These are phyloP conservation scores for Xylaria bambusicola DNA, from an alignment of 495 filamentous ascomycete species.

Conservation along the genomic window DNA sequence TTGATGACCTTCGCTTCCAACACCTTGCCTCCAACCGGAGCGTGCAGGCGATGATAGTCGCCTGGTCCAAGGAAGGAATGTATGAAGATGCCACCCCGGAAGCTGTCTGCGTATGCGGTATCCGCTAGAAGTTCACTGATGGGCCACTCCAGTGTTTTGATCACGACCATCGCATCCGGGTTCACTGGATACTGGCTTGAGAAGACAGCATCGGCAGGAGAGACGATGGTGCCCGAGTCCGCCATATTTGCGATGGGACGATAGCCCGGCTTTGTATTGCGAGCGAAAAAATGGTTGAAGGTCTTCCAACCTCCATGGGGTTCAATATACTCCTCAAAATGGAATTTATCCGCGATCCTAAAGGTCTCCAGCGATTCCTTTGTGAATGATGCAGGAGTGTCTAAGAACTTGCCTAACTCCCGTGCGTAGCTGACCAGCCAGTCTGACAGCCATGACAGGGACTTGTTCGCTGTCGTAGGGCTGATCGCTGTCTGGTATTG, in stretches of 20 bases:
- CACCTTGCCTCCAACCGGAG: conserved; percentile 43
- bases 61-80: conserved; percentile 45
- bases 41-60: conserved; percentile 54
- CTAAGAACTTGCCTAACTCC: conserved; percentile 33
- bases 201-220: conserved; percentile 44
- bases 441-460: conserved; percentile 29
- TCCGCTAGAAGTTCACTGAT: conserved; percentile 41
- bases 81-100: conserved; percentile 43
- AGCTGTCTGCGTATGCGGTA: conserved; percentile 31
- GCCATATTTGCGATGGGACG: conserved; percentile 41
- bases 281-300: conserved; percentile 52
- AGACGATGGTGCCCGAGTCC: conserved; percentile 37
- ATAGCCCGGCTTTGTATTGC: conserved; percentile 37
- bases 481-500: conserved; percentile 24
- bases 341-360: conserved; percentile 24
- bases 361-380: conserved; percentile 28
- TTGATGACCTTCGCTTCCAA: conserved; percentile 34
- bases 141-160: conserved; percentile 47
- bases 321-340: conserved; percentile 23
- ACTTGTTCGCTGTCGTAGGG: conserved; percentile 20
- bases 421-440: conserved; percentile 38
- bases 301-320: conserved; percentile 32
- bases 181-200: conserved; percentile 21
- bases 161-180: conserved; percentile 39
- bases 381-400: conserved; percentile 29